Percentiles rank a stretch among this genome's conserved stretches.
These are phyloP conservation scores for Rhododendron ovatum DNA, from an alignment of 148 eudicot species.

Conservation along the genomic window DNA sequence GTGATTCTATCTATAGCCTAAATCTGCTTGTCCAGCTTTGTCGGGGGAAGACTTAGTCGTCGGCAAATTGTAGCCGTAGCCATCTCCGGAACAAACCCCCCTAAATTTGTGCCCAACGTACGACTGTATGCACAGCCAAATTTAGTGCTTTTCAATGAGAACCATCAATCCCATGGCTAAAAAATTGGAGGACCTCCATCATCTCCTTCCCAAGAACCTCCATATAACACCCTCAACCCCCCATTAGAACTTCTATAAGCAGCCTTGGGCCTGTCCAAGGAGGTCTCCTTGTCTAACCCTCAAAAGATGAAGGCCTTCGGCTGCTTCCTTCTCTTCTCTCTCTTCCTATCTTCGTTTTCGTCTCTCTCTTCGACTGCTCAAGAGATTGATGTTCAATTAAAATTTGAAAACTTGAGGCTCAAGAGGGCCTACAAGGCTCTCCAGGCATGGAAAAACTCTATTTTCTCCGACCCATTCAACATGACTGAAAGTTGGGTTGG, in stretches of 20 bases:
- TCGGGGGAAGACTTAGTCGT: background rate
- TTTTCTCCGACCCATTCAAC: constrained; percentile 1
- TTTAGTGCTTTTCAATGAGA: background rate
- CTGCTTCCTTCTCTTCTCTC: constrained; percentile 1
- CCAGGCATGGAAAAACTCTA: constrained; percentile 7
- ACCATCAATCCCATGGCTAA: background rate
- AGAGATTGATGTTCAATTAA: background rate
- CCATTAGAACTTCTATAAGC: background rate
- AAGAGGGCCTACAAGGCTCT: constrained; percentile 1
- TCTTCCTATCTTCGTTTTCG: background rate
- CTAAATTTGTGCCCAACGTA: background rate
- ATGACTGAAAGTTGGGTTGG: constrained; percentile 6
- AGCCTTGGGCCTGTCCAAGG: constrained; percentile 13
- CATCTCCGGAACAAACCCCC: background rate
- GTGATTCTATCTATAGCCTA: background rate
- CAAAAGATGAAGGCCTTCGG: background rate
- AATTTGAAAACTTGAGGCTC: background rate
- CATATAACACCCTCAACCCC: background rate
- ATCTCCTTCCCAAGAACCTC: background rate
- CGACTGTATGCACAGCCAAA: background rate
- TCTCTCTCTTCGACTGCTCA: background rate
- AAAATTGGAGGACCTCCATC: background rate
- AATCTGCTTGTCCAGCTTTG: background rate
- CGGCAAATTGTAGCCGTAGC: background rate
- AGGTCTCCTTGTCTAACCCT: background rate